Base-by-base conservation (phyloP, 306 rosid species). In the Sindora glabra region DNA sequence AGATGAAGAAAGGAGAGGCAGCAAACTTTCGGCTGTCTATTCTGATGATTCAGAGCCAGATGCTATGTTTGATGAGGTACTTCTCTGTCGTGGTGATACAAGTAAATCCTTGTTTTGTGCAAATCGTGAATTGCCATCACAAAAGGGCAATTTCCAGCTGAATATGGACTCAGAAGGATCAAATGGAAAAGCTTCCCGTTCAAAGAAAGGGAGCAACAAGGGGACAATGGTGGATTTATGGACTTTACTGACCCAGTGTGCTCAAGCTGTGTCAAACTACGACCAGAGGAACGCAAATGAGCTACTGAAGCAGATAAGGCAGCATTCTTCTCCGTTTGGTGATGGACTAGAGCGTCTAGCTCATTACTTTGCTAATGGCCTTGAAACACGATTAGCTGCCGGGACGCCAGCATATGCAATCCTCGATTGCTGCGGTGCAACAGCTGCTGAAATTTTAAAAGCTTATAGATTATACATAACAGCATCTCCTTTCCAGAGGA, bases 341-440 rank as follows among this genome's bases (percentile, higher is more conserved):
- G 88, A 89, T 74, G 90, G 85, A 22, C 71, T 48, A 8, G 83
- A 89, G 67, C 77, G 95, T 12, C 41, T 89, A 48, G 81, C 95
- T 54, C 77, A 89, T 77, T 89, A 83, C 77, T 68, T 89, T 14
- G 89, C 89, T 10, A 30, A 61, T 41, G 90, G 81, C 64, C 85
- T 89, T 8, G 86, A 89, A 57, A 73, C 67, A 25, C 77, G 95
- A 5, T 67, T 83, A 76, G 57, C 72, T 27, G 95, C 81, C 0
- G 79, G 66, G 16, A 47, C 74, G 10, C 89, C 89, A 10, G 48
- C 68, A 2, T 69, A 65, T 58, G n/a, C 0, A 2, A 48, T 70
- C 0, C 47, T 70, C 5, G 46, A 64, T 45, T 21, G 70, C 39
- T 40, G 39, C 10, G 23, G 54, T 18, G 65, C 72, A 39, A 62